Evolutionary conservation across 192 early-diverging fungal genomes (phyloP).

Genomic region (Coemansia sp.): DNA sequence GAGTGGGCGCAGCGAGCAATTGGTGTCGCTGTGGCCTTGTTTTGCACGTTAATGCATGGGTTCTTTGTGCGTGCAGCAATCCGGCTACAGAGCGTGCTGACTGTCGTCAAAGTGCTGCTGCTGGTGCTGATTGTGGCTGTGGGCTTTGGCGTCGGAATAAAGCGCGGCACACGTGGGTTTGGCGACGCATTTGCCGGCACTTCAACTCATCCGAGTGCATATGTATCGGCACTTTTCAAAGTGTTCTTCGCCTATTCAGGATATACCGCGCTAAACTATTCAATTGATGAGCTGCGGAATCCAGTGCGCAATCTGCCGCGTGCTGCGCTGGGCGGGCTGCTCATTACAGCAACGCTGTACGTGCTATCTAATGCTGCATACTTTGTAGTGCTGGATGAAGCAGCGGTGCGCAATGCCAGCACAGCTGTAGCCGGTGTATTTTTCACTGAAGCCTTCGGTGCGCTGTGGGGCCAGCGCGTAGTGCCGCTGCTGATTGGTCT

Average conservation of each 20-base stretch:
- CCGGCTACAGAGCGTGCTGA: constrained; percentile 40
- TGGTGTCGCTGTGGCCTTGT: constrained; percentile 28
- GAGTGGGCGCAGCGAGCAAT: constrained; percentile 47
- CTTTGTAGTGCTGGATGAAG: constrained; percentile 53
- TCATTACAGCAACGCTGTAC: constrained; percentile 56
- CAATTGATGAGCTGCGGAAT: constrained; percentile 58
- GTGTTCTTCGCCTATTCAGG: constrained; percentile 62
- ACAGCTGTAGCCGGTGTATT: constrained; percentile 56
- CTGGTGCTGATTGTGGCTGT: constrained; percentile 45
- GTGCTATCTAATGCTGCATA: constrained; percentile 59
- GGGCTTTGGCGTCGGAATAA: constrained; percentile 15
- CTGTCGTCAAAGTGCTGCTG: constrained; percentile 49
- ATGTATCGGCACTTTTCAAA: constrained; percentile 51
- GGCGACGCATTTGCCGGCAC: constrained; percentile 25
- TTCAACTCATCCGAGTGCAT: constrained; percentile 29
- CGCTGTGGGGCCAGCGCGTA: constrained; percentile 48
- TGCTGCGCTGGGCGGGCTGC: constrained; percentile 55
- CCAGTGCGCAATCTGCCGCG: constrained; percentile 62
- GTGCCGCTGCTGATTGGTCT: constrained; percentile 53
- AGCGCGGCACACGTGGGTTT: constrained; percentile 5
- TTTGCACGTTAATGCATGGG: constrained; percentile 31
- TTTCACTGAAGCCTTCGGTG: constrained; percentile 48
- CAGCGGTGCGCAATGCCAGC: constrained; percentile 24
- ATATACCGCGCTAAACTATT: constrained; percentile 61
- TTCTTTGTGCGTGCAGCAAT: constrained; percentile 30